These are phyloP conservation scores for Dactylellina sp. DNA, from an alignment of 2,329 filamentous ascomycete genomes.

Conservation along the genomic window DNA sequence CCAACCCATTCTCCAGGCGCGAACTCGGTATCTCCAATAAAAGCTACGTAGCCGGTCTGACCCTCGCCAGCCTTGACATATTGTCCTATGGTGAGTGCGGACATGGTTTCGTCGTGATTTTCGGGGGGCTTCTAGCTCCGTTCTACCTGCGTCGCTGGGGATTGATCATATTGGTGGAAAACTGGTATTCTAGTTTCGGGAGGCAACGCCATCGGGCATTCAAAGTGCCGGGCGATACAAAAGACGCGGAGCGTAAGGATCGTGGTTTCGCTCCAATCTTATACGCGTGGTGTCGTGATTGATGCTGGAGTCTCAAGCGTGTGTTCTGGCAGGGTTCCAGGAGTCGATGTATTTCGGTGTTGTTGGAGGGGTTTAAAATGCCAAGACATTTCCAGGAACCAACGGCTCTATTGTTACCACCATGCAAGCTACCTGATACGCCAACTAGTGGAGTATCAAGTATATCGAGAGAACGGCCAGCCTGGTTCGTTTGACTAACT, in stretches of 20 bases:
- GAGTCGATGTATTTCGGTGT: no score
- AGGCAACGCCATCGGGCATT: slow-evolving; percentile 44
- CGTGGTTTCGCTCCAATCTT: slow-evolving; percentile 6
- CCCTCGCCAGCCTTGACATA: slow-evolving; percentile 82
- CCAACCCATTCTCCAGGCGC: slow-evolving; percentile 87
- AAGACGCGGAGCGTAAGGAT: slow-evolving; percentile 5
- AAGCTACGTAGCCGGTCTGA: slow-evolving; percentile 81
- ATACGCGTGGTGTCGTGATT: slow-evolving; percentile 26
- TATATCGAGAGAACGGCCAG: no score
- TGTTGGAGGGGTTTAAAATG: slow-evolving; percentile 31
- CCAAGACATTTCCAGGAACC: no score
- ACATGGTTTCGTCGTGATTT: slow-evolving; percentile 31
- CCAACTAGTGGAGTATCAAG: no score
- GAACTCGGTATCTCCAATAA: slow-evolving; percentile 82
- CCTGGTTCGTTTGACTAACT: no score
- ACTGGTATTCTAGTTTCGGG: slow-evolving; percentile 43
- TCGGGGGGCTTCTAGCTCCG: slow-evolving; percentile 49
- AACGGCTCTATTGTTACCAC: no score
- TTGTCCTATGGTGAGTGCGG: slow-evolving; percentile 71
- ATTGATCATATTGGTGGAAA: slow-evolving; percentile 24
- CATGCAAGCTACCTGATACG: no score
- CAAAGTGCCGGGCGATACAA: not conserved
- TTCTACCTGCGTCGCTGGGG: slow-evolving; percentile 28
- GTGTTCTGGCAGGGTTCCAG: slow-evolving; percentile 25
- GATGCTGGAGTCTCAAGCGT: slow-evolving; percentile 2